Percentiles rank a stretch among this genome's conserved stretches.
Conservation (phyloP, 2,329 filamentous ascomycete genomes). For the Esteya vermicola region DNA sequence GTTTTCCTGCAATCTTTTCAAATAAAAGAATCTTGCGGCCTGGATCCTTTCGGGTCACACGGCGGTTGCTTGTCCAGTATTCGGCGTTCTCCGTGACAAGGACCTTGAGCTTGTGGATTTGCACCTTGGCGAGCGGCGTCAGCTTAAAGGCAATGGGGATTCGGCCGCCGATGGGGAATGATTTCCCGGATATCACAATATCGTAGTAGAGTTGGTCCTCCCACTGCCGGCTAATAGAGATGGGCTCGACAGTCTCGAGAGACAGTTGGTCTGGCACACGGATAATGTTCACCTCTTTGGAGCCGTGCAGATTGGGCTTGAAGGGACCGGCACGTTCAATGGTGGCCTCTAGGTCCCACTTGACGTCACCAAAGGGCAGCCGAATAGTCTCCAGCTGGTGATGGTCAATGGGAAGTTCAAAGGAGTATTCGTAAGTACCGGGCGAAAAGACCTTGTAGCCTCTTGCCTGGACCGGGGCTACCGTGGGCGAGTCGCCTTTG, state of each 20-base stretch:
- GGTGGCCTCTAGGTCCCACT: conserved; percentile 74
- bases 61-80: conserved; percentile 77
- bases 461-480: conserved; percentile 45
- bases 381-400: conserved; percentile 80
- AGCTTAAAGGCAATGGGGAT: conserved; percentile 91
- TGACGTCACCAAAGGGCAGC: conserved; percentile 72
- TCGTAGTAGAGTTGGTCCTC: conserved; percentile 93
- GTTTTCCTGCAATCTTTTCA: conserved; percentile 73
- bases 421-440: conserved; percentile 52
- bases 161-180: conserved; percentile 74
- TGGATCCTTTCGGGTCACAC: conserved; percentile 71
- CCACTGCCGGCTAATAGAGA: conserved; percentile 87
- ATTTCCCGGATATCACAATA: conserved; percentile 91
- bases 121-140: conserved; percentile 82
- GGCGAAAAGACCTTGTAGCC: conserved; percentile 80
- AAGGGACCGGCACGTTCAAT: conserved; percentile 82
- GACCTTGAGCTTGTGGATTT: conserved; percentile 84
- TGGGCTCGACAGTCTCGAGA: conserved; percentile 80
- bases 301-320: conserved; percentile 71
- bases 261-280: conserved; percentile 78
- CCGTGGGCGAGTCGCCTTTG: conserved; percentile 57
- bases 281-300: conserved; percentile 70
- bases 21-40: conserved; percentile 74
- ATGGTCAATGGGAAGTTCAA: conserved; percentile 81
- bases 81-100: conserved; percentile 83